These are phyloP conservation scores for Inga laurina DNA, from an alignment of 306 rosid species.

Conservation along the genomic window DNA sequence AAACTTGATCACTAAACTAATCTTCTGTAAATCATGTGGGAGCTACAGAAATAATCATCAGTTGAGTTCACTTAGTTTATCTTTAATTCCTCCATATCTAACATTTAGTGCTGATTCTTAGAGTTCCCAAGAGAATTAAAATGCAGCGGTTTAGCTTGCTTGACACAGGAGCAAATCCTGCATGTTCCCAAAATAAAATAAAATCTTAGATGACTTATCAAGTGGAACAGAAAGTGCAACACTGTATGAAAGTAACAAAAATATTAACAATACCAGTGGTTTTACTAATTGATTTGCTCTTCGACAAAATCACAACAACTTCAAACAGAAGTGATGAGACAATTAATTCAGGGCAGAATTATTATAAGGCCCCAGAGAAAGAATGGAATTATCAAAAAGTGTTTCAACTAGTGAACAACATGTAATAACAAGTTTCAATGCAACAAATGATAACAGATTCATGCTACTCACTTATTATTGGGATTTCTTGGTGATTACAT, in stretches of 20 bases:
- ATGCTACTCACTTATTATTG: too few relatives aligned
- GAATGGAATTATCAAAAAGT: too few relatives aligned
- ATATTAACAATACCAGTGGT: slow-evolving; percentile 1
- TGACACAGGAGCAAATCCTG: slow-evolving; percentile 25
- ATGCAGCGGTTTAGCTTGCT: slow-evolving; percentile 16
- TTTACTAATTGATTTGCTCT: neutral
- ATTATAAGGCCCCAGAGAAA: too few relatives aligned
- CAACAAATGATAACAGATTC: too few relatives aligned
- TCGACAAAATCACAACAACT: slow-evolving; percentile 2
- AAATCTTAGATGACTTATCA: slow-evolving; percentile 12
- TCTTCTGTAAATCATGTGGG: neutral
- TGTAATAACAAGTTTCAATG: too few relatives aligned
- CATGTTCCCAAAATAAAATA: neutral
- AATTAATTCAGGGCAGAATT: neutral
- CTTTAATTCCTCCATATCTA: neutral
- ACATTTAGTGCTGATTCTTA: slow-evolving; percentile 11
- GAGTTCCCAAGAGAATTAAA: neutral
- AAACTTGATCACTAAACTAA: too few relatives aligned
- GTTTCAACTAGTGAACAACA: too few relatives aligned
- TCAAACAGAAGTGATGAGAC: slow-evolving; percentile 1
- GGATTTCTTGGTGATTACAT: too few relatives aligned
- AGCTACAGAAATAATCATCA: slow-evolving; percentile 4
- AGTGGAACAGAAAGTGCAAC: neutral
- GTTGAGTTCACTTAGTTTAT: neutral
- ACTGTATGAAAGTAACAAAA: neutral